Evolutionary conservation across 768 basidiomycete genomes (phyloP).

Genomic region (Rhodosporidiobolus sp.): DNA sequence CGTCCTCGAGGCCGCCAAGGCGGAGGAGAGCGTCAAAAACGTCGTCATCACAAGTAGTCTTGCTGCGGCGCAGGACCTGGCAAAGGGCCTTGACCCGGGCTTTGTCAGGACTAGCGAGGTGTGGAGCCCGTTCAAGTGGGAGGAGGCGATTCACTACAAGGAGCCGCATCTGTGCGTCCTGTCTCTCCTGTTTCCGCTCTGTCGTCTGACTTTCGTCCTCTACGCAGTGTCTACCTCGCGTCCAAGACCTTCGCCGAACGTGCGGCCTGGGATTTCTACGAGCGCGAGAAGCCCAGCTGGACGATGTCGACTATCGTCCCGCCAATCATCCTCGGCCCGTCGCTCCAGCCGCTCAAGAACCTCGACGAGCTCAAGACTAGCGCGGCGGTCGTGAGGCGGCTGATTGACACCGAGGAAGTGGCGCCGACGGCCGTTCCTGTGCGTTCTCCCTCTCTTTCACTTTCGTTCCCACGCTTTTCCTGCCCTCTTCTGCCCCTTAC

Average conservation of each 20-base stretch:
- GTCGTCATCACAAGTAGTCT: slow-evolving; percentile 16
- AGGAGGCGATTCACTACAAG: background rate
- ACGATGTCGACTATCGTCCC: slow-evolving; percentile 27
- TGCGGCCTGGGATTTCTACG: slow-evolving; percentile 35
- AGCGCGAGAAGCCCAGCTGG: slow-evolving; percentile 23
- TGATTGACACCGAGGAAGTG: slow-evolving; percentile 11
- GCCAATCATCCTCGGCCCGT: slow-evolving; percentile 18
- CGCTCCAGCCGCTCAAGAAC: slow-evolving; percentile 6
- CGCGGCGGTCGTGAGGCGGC: background rate
- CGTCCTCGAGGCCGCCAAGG: slow-evolving; percentile 7
- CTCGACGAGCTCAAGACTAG: slow-evolving; percentile 8
- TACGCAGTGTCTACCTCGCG: background rate
- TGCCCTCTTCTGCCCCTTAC: background rate
- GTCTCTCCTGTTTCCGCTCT: background rate
- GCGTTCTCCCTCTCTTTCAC: background rate
- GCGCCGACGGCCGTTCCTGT: slow-evolving; percentile 6
- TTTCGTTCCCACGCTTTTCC: background rate
- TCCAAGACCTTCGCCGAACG: slow-evolving; percentile 28
- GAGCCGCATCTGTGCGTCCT: background rate
- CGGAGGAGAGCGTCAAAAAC: slow-evolving; percentile 16
- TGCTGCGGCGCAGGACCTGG: slow-evolving; percentile 3
- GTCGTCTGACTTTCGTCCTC: no score
- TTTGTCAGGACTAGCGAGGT: slow-evolving; percentile 1
- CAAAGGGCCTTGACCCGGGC: background rate
- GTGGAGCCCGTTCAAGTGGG: slow-evolving; percentile 11